Evolutionary conservation across 495 filamentous ascomycete genomes (phyloP).

Genomic region (Podospora bellae-mahoneyi): DNA sequence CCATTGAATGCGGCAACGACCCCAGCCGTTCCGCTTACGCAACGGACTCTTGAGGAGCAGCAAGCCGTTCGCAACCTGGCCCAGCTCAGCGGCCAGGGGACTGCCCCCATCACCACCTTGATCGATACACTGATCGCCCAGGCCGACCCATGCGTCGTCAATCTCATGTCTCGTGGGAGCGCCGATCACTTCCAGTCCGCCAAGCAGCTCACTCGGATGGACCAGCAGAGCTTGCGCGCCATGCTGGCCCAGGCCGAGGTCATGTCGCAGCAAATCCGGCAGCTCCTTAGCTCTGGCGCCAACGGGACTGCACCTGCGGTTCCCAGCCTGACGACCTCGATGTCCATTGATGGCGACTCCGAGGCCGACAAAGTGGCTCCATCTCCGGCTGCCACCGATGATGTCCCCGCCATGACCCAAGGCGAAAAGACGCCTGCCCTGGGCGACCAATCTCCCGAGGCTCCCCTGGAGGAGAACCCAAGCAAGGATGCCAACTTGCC

Average conservation of each 20-base stretch:
- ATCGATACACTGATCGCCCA: constrained; percentile 40
- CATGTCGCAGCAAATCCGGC: constrained; percentile 16
- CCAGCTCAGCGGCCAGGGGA: constrained; percentile 37
- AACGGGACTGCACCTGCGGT: constrained; percentile 9
- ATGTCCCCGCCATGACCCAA: constrained; percentile 24
- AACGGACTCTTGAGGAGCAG: constrained; percentile 40
- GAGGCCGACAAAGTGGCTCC: constrained; percentile 24
- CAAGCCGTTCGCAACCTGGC: constrained; percentile 57
- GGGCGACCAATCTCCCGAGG: constrained; percentile 16
- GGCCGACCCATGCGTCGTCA: constrained; percentile 28
- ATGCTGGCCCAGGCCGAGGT: constrained; percentile 34
- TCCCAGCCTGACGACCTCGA: constrained; percentile 25
- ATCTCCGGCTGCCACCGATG: constrained; percentile 28
- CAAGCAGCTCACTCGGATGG: constrained; percentile 24
- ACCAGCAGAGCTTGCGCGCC: constrained; percentile 36
- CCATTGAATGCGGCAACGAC: constrained; percentile 18
- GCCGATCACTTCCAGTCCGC: constrained; percentile 28
- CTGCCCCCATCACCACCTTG: constrained; percentile 35
- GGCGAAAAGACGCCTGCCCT: constrained; percentile 20
- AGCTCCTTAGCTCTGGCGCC: constrained; percentile 16
- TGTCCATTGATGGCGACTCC: constrained; percentile 14
- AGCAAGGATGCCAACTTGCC: constrained; percentile 11
- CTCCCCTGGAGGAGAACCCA: constrained; percentile 11
- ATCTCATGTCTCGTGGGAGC: constrained; percentile 37
- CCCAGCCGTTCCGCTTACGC: constrained; percentile 15